Percentiles rank a stretch among this genome's conserved stretches.
Conservation (phyloP, 768 basidiomycete species). For the Pulveroboletus sp. region DNA sequence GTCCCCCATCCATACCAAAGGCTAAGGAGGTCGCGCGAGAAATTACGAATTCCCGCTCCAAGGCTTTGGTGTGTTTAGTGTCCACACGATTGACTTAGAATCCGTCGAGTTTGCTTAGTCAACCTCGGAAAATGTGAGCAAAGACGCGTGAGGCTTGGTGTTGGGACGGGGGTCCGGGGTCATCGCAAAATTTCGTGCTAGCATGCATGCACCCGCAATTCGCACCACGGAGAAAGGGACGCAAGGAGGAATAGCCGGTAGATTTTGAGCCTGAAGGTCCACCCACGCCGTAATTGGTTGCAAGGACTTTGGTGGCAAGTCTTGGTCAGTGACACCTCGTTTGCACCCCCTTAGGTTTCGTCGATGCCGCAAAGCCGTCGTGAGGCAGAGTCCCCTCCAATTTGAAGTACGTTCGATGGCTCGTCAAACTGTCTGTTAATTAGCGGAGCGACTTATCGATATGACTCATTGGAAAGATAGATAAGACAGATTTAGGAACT, state of each 20-base stretch:
- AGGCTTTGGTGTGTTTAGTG: constrained; percentile 47
- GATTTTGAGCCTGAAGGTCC: constrained; percentile 7
- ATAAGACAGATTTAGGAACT: neutral
- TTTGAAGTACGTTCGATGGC: neutral
- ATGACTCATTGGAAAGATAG: neutral
- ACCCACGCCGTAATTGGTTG: neutral
- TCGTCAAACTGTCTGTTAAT: neutral
- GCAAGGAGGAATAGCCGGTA: constrained; percentile 12
- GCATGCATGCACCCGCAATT: neutral
- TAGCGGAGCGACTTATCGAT: constrained; percentile 7
- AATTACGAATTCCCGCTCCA: constrained; percentile 22
- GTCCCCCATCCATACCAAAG: constrained; percentile 41
- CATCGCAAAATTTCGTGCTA: constrained; percentile 50
- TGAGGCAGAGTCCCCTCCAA: neutral
- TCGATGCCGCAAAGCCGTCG: neutral
- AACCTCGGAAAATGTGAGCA: constrained; percentile 49
- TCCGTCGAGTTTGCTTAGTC: neutral
- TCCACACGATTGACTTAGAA: constrained; percentile 36
- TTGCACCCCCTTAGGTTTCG: no score
- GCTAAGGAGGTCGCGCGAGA: constrained; percentile 31
- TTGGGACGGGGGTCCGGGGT: constrained; percentile 29
- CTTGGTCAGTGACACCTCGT: neutral
- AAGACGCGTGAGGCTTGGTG: constrained; percentile 18
- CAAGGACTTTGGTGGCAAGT: no score
- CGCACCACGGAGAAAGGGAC: neutral